Base-by-base conservation (phyloP, 2,329 filamentous ascomycete species). In the Botrytis elliptica region DNA sequence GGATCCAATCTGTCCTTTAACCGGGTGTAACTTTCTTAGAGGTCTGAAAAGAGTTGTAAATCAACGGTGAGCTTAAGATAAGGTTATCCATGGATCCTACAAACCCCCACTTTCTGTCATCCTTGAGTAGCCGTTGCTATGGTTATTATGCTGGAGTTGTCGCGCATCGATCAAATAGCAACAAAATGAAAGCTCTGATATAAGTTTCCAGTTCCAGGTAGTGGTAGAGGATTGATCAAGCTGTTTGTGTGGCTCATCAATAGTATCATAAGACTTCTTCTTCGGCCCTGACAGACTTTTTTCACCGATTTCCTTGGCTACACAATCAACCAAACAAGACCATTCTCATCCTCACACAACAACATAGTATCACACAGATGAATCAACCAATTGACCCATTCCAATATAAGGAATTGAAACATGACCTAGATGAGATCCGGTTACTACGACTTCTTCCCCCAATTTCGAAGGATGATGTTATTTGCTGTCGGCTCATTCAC, bases 401-500 rank as follows among this genome's bases (percentile, higher is more conserved):
- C 49, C 40, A 64, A 33, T 75, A 73, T 52, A 46, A 29, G n/a
- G 60, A 63, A 18, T 38, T 75, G 9, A 36, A 73, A 33, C 29
- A 42, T n/a, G 29, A 63, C 8, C 46, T 33, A 18, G 36, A 75
- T 69, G 71, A 71, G 25, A 78, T 76, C 33, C 74, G 74, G 22
- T 74, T 76, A 20, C 72, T 78, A 25, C 72, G 72, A 29, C 25
- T 77, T 42, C 33, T 65, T 44, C 74, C 75, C 18, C 62, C 73
- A 18, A 25, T 59, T 40, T 69, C 75, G 57, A 55, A 60, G 22
- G 60, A 66, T 5, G 70, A 63, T 36, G 60, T 52, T 16, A 64
- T 78, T 46, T 44, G 68, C 16, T 76, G 76, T 68, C 69, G 71
- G 33, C 62, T 79, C 7, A 75, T 79, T 40, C 75, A 76, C 69